Evolutionary conservation across 2,329 filamentous ascomycete species (phyloP), one percentile per base, ranked within the genome.

Genomic region (Shiraia bambusicola): DNA sequence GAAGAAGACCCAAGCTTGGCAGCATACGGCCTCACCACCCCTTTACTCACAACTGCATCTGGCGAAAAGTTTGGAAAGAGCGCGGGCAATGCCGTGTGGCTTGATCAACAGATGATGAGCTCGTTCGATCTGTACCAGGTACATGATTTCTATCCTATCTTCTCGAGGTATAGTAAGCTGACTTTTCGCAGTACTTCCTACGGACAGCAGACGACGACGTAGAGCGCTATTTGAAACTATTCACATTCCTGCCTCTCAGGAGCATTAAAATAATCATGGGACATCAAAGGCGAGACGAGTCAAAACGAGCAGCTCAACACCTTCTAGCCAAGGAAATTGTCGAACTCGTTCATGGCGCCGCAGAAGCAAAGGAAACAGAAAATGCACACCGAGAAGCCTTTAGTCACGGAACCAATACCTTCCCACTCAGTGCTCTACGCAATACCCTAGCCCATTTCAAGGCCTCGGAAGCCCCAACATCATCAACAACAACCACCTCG

Each of bases 31-130:
- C 86, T 98, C 54, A 97, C 93, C 0, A 89, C 92, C 1, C 93
- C 93, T 0, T 79, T 98, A 2, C 75, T 98, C 27, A 95, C 90
- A 0, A 91, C 92, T 37, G 77, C 87, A 1, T 81, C 87, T 1
- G 93, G 93, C 13, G 82, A 82, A 63, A 98, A 98, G 69, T 91
- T 97, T 57, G 93, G 93, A 37, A 98, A 98, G 73, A 94, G 85
- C 49, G 87, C 89, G 2, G 92, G 91, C 17, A 97, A 97, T 66
- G 91, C 92, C 2, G 72, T 98, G 26, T 98, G 93, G 93, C 79
- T 98, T 3, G 89, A 96, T 66, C 76, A 78, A 38, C 83, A 85
- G 57, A 80, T 89, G 79, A 95, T 92, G 1, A 83, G 79, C 22
- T 74, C 83, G 0, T 96, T 92, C 60, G 89, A 97, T 43, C 76